Conservation (phyloP, 2,329 filamentous ascomycete genomes). For the Calonectria naviculata region DNA sequence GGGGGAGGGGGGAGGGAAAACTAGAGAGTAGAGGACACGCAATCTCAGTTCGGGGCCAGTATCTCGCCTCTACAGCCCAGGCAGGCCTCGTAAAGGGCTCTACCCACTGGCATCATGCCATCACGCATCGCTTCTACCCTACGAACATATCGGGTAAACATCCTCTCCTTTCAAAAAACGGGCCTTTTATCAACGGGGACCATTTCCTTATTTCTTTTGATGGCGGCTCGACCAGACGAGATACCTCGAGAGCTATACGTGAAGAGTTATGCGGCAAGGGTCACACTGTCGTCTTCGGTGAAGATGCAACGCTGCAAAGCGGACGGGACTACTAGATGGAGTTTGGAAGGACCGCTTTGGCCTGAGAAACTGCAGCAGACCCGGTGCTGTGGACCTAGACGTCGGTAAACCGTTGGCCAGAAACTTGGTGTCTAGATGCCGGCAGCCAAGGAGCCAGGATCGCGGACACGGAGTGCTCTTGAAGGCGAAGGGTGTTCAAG, state of each 20-base stretch:
- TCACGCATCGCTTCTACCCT: neutral
- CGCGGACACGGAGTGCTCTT: neutral
- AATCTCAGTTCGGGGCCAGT: neutral
- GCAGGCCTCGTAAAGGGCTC: neutral
- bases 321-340: neutral
- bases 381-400: conserved; percentile 12
- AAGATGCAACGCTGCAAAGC: conserved; percentile 8
- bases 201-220: neutral
- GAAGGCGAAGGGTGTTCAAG: neutral
- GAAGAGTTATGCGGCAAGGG: neutral
- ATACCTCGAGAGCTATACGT: neutral
- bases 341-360: neutral
- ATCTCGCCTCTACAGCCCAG: neutral
- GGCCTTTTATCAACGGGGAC: neutral
- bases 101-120: neutral
- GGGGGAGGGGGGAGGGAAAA: neutral
- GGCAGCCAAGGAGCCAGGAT: neutral
- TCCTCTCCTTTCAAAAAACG: neutral
- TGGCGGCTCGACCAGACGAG: neutral
- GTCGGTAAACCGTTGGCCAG: conserved; percentile 1
- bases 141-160: neutral
- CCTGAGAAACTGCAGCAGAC: neutral
- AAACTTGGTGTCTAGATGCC: neutral
- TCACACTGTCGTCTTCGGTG: neutral
- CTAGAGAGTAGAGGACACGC: neutral